Evolutionary conservation across 2,329 filamentous ascomycete genomes (phyloP), one percentile per base, ranked within the genome.

Genomic region (Verticillium klebahnii): DNA sequence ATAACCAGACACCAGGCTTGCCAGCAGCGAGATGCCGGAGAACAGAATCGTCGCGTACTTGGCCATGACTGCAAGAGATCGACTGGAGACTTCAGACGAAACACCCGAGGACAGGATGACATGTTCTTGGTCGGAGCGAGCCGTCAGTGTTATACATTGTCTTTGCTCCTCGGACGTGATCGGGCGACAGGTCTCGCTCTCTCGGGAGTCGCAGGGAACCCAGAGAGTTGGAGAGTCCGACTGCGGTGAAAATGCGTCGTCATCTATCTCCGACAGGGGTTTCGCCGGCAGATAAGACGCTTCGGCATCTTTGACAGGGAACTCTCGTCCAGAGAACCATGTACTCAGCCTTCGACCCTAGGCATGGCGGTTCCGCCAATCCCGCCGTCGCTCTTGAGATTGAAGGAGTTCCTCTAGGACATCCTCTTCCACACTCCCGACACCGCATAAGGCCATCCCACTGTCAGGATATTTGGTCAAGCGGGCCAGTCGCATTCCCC

Each of bases 1-100:
- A 52, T 72, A 71, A 12, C 59, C 64, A 9, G 50, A 54, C 11
- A 23, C 50, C 19, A 54, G 19, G 50, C 50, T 54, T n/a, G 17
- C 6, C 3, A 54, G 50, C 50, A 40, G 37, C 37, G 37, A n/a
- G 37, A 40, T 40, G 37, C 37, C 6, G 17, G 37, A 40, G 37
- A 40, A n/a, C 12, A 40, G 37, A 7, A 15, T 40, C 14, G 17
- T 40, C 37, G 14, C 37, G 37, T 17, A n/a, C 37, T 40, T 40
- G 4, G 6, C 19, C 37, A 40, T 40, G 37, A 7, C 34, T 1
- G 34, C 6, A 15, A 15, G 15, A 5, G 37, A n/a, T 40, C 37
- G 37, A 19, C 37, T 40, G 37, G 6, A 40, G 37, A 15, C 14
- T 17, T 17, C 37, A 40, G 37, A 17, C 17, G 37, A 40, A n/a